Conservation (phyloP, 2,329 filamentous ascomycete genomes). For the Pseudocercospora pini-densiflorae region DNA sequence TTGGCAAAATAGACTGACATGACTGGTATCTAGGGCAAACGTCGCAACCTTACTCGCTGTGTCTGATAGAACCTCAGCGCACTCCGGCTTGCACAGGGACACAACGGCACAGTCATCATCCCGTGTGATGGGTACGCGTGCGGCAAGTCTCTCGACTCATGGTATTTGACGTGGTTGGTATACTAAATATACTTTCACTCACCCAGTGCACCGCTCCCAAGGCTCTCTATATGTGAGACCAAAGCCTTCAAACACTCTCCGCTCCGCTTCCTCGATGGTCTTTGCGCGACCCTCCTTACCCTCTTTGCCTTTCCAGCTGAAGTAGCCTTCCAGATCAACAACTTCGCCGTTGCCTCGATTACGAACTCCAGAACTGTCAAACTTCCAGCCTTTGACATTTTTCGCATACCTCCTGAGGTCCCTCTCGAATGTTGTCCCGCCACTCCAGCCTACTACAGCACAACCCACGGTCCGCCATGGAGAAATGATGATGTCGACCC, state of each 20-base stretch:
- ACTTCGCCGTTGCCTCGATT: constrained; percentile 70
- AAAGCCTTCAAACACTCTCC: constrained; percentile 76
- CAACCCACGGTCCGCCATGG: constrained; percentile 90
- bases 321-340: constrained; percentile 74
- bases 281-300: constrained; percentile 44
- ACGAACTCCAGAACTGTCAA: constrained; percentile 86
- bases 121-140: background rate
- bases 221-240: constrained; percentile 59
- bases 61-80: no score
- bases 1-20: background rate
- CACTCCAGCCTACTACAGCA: constrained; percentile 81
- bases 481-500: constrained; percentile 89
- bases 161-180: background rate
- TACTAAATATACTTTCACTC: constrained; percentile 10
- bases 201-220: constrained; percentile 51
- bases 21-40: no score
- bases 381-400: constrained; percentile 74
- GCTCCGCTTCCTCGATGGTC: constrained; percentile 74
- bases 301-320: constrained; percentile 68
- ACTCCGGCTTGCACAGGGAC: background rate
- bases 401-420: constrained; percentile 83
- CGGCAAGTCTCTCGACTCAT: background rate
- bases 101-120: background rate
- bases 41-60: background rate
- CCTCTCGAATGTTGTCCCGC: constrained; percentile 86